Evolutionary conservation across 345 rosid species (phyloP).

Genomic region (Dipteronia sinensis): DNA sequence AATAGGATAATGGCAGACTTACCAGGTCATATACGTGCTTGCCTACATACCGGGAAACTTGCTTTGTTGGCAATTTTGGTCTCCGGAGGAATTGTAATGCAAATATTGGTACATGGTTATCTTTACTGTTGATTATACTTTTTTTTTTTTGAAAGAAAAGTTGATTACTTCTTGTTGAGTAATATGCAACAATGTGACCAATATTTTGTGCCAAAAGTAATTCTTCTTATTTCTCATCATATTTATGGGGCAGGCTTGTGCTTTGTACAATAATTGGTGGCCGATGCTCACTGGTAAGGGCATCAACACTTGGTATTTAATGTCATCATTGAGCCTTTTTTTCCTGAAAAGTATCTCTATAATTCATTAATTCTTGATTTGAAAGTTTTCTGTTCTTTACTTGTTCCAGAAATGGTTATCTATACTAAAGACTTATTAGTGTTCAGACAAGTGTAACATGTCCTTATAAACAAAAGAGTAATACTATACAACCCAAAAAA

Average conservation of each 20-base stretch:
- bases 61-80: slow-evolving; percentile 85
- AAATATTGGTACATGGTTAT: slow-evolving; percentile 67
- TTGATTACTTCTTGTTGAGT: slow-evolving; percentile 8
- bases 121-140: slow-evolving; percentile 2
- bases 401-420: background rate
- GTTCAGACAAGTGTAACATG: background rate
- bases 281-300: slow-evolving; percentile 83
- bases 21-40: slow-evolving; percentile 70
- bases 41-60: slow-evolving; percentile 83
- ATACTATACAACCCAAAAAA: no score
- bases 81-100: slow-evolving; percentile 81
- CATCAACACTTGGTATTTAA: slow-evolving; percentile 4
- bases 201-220: background rate
- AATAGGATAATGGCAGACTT: slow-evolving; percentile 64
- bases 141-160: no score
- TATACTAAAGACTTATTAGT: background rate
- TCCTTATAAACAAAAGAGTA: background rate
- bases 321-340: background rate
- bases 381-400: background rate
- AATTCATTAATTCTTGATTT: background rate
- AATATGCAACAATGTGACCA: background rate
- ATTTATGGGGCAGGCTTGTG: slow-evolving; percentile 76
- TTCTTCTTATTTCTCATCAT: slow-evolving; percentile 9
- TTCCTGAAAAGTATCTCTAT: background rate
- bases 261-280: slow-evolving; percentile 95